These are phyloP conservation scores for Pascua guehoae DNA, from an alignment of 1,284 basidiomycete species.

Conservation along the genomic window DNA sequence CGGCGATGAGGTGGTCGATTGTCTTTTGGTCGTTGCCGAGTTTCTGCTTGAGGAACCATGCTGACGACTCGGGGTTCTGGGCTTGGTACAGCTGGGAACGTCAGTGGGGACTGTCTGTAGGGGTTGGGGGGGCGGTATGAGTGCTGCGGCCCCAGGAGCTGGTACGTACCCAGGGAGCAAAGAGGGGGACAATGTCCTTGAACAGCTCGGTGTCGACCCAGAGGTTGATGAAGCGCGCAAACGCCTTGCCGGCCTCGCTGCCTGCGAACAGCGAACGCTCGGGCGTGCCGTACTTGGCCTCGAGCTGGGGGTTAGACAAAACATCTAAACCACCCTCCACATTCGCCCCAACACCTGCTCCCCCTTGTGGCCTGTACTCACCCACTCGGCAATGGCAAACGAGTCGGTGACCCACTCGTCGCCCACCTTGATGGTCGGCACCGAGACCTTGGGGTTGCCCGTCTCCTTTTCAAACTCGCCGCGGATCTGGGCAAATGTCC, in stretches of 20 bases:
- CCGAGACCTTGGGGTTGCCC: slow-evolving; percentile 30
- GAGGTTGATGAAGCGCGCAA: slow-evolving; percentile 28
- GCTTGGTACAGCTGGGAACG: slow-evolving; percentile 4
- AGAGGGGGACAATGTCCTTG: slow-evolving; percentile 20
- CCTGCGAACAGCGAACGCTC: slow-evolving; percentile 29
- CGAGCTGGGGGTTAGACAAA: slow-evolving; percentile 20
- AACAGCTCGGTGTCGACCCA: slow-evolving; percentile 29
- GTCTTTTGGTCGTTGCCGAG: slow-evolving; percentile 16
- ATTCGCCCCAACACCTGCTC: neutral
- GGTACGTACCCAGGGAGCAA: slow-evolving; percentile 12
- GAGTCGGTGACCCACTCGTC: slow-evolving; percentile 31
- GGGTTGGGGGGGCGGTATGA: neutral
- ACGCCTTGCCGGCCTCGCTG: slow-evolving; percentile 12
- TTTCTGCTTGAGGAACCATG: slow-evolving; percentile 28
- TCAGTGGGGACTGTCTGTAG: too few species aligned
- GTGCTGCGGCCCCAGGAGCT: too few species aligned
- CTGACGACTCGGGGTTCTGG: slow-evolving; percentile 10
- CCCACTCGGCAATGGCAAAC: slow-evolving; percentile 34
- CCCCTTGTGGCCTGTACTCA: slow-evolving; percentile 14
- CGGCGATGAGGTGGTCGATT: slow-evolving; percentile 2
- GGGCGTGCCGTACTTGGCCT: slow-evolving; percentile 21
- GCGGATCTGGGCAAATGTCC: slow-evolving; percentile 28
- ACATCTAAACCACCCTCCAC: neutral
- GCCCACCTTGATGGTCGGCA: slow-evolving; percentile 27
- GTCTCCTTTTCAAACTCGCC: slow-evolving; percentile 24